Base-by-base conservation (phyloP, 129 eudicot genomes). In the Flaveria robusta region DNA sequence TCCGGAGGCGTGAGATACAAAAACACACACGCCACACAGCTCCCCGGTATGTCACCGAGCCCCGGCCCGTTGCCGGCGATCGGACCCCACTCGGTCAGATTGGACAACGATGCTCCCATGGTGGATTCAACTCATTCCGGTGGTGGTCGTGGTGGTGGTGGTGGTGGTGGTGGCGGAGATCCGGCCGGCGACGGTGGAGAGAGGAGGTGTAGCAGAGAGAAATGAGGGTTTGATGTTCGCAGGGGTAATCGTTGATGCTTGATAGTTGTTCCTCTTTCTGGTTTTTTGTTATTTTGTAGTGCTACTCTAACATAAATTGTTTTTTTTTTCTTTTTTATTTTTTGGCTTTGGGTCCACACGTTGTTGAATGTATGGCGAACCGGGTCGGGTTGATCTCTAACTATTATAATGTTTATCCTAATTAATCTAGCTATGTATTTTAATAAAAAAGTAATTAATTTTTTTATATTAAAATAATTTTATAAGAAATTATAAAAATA, bases 11-110 rank as follows among this genome's bases (percentile, higher is more conserved):
- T 88, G 0, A 92, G 77, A 58, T 90, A 75, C 9, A 88, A 65
- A 67, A 92, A 89, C 0, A 92, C 98, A 71, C 89, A 81, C 5
- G 98, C 96, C 27, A 90, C 96, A 73, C 96, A 92, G 58, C 88
- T 91, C 81, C 87, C 94, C 31, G 98, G 98, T 74, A 92, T 92
- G 80, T 92, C 98, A 10, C 98, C 98, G 10, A 92, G 86, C 7
- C 98, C 94, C 11, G 96, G 98, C 1, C 90, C 88, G 18, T 50
- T 27, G 29, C 79, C 74, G 55, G 79, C 81, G 68, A 71, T 75
- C 71, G 79, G 81, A 69, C 83, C 78, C 72, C 87, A 88, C 49
- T 88, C 88, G 12, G 90, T 84, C 64, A 90, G 65, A 83, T 74
- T 88, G 72, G 98, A 92, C 66, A 92, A 74, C 27, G 98, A 86